These are phyloP conservation scores for Botrytis deweyae DNA, from an alignment of 2,329 filamentous ascomycete species.

Conservation along the genomic window DNA sequence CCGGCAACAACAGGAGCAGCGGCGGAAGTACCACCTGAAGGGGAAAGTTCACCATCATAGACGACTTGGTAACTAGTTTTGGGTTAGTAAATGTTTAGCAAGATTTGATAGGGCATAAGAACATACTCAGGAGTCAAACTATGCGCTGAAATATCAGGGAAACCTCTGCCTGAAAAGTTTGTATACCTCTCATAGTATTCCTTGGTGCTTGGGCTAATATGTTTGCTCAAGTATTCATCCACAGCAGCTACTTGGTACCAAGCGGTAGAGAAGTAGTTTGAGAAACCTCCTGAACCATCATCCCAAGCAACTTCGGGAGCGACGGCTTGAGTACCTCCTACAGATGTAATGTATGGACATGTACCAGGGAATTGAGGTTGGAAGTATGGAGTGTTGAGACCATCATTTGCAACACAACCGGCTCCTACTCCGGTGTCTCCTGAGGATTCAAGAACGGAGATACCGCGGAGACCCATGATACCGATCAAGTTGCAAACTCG, in stretches of 20 bases:
- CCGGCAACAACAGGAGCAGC: conserved; percentile 56
- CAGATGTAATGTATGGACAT: conserved; percentile 40
- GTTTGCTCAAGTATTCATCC: conserved; percentile 42
- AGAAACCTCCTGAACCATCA: conserved; percentile 54
- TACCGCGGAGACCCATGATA: conserved; percentile 53
- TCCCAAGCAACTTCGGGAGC: conserved; percentile 43
- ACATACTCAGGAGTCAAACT: conserved; percentile 26
- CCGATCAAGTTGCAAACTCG: conserved; percentile 55
- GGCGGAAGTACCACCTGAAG: conserved; percentile 52
- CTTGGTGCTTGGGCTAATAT: conserved; percentile 40
- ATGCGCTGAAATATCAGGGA: conserved; percentile 50
- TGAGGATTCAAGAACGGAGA: conserved; percentile 50
- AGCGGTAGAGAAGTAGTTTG: conserved; percentile 48
- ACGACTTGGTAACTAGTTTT: conserved; percentile 25
- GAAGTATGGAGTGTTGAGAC: conserved; percentile 53
- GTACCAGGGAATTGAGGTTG: conserved; percentile 54
- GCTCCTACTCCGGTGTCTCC: conserved; percentile 52
- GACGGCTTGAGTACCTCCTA: conserved; percentile 33
- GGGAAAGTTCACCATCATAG: conserved; percentile 17
- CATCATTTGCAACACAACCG: conserved; percentile 54
- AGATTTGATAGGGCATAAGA: background rate
- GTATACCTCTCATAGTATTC: conserved; percentile 48
- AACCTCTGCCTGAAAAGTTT: conserved; percentile 47
- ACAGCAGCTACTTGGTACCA: conserved; percentile 48
- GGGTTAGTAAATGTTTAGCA: background rate